Percentiles rank a stretch among this genome's conserved stretches.
phyloP scores from a whole-genome alignment of 2,329 filamentous ascomycete species.

The Ascomycota sp. region DNA sequence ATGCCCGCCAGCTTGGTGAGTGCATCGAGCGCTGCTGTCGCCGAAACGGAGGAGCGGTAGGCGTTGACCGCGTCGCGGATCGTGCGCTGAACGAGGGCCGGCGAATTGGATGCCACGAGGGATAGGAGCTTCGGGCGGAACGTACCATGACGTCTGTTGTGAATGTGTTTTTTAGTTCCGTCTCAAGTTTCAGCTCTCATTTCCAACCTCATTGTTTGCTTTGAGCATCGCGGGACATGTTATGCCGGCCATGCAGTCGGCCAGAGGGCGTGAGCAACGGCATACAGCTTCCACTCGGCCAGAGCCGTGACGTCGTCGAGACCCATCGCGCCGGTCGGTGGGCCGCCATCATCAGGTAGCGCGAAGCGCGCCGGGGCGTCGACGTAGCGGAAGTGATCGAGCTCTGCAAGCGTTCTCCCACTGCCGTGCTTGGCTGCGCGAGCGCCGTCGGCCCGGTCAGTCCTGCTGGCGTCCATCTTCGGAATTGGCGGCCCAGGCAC shows the following conservation, averaged over 20 bases:
- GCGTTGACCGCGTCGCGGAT: constrained; percentile 29
- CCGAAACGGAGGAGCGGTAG: constrained; percentile 20
- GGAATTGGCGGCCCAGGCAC: no score
- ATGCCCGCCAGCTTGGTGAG: constrained; percentile 49
- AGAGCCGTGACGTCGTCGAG: constrained; percentile 38
- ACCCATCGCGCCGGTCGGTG: constrained; percentile 26
- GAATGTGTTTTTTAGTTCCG: background rate
- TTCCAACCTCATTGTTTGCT: no score
- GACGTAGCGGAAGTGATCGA: constrained; percentile 40
- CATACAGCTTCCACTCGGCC: constrained; percentile 51
- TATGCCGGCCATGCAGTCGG: no score
- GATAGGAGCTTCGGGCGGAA: constrained; percentile 41
- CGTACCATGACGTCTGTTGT: constrained; percentile 34
- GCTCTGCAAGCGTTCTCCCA: constrained; percentile 29
- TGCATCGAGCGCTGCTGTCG: constrained; percentile 23
- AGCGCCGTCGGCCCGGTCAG: no score
- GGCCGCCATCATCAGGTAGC: no score
- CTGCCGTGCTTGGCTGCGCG: no score
- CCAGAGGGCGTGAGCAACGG: no score
- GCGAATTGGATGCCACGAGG: constrained; percentile 39
- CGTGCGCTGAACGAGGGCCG: constrained; percentile 20
- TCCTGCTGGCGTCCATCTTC: no score
- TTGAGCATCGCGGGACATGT: no score
- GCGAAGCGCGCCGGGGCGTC: constrained; percentile 30
- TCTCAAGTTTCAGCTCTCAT: no score